Base-by-base conservation (phyloP, 2,329 filamentous ascomycete genomes). In the Truncatella angustata region DNA sequence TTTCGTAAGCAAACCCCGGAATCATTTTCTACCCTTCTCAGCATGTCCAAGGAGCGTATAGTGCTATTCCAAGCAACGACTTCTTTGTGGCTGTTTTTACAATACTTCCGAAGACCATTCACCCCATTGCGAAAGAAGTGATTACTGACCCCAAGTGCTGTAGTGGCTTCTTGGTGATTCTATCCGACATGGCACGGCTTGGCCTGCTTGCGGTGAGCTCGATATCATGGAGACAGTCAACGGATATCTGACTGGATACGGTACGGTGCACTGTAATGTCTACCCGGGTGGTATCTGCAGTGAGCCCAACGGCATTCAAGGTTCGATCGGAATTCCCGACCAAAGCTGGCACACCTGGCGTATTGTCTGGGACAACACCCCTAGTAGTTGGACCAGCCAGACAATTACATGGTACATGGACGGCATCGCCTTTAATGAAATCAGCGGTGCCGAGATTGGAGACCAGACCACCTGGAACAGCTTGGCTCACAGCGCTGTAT, bases 331-430 rank as follows among this genome's bases (percentile, higher is more conserved):
- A 36, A 52, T 70, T 11, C 49, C 54, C 4, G 50, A 48, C 35
- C 34, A 46, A 18, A 32, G 50, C 21, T 48, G 44, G 50, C 50
- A 52, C 24, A 48, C 50, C 10, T 52, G 49, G 49, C 37, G 39
- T 28, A 44, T 51, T 21, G 65, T 73, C 49, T 72, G 74, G 60
- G 77, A 81, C 59, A 71, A 75, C 50, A 71, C 70, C 2, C 59
- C 72, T 1, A 54, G 58, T 28, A 58, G 65, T 59, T 81, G 78
- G 78, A 58, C 66, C 45, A 61, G 65, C 3, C 71, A 81, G 69
- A 70, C 69, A 3, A 74, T 81, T 51, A 75, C 71, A 10, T 81
- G 77, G 77, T 73, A 66, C 54, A 58, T 72, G 23, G 76, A 81
- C 52, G 78, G 75, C 20, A 35, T 51, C 0, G 64, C 69, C 47